Evolutionary conservation across 805 yeast genomes (phyloP), one percentile per base, ranked within the genome.

Genomic region (Cyberlindnera mississippiensis): DNA sequence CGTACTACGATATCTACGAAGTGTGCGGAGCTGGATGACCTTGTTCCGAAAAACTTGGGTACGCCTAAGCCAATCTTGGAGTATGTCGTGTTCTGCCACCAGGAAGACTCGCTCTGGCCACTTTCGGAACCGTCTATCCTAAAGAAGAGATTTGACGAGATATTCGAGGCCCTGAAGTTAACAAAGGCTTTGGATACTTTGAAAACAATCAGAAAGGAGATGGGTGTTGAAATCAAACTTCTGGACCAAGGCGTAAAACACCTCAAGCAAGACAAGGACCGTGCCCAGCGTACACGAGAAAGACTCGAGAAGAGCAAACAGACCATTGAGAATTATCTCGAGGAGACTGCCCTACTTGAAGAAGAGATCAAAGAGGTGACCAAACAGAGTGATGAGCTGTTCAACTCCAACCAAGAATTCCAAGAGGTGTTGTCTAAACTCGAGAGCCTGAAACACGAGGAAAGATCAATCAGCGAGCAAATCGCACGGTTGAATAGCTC

Each of bases 31-130:
- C 70, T 93, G 37, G 96, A 93, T 56, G 64, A 72, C 5, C 83
- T 83, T 41, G 81, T 93, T 29, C 97, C 98, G 2, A 70, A 73
- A 18, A 81, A 80, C 48, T 68, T 93, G 42, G 99, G 99, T 6
- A 96, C 90, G 1, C 85, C 96, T 0, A 77, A 78, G 44, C 85
- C 98, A 0, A 78, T 93, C 41, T 65, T 93, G 38, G 96, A 91
- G 51, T 87, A 88, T 59, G 99, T 93, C 32, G 82, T 91, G 2
- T 93, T 93, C 63, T 91, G 99, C 57, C 99, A 93, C 57, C 99
- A 93, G 61, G 99, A 93, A 56, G 99, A 93, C 46, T 82, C 91
- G 53, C 63, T 88, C 22, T 93, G 99, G 99, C 99, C 99, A 2
- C 69, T 93, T 36, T 78, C 90, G 52, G 99, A 93, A 62, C 95